A percentile compares a stretch with the other conserved stretches of the same genome.
phyloP scores from a whole-genome alignment of 2,329 filamentous ascomycete genomes.

The Fusarium tupiense region DNA sequence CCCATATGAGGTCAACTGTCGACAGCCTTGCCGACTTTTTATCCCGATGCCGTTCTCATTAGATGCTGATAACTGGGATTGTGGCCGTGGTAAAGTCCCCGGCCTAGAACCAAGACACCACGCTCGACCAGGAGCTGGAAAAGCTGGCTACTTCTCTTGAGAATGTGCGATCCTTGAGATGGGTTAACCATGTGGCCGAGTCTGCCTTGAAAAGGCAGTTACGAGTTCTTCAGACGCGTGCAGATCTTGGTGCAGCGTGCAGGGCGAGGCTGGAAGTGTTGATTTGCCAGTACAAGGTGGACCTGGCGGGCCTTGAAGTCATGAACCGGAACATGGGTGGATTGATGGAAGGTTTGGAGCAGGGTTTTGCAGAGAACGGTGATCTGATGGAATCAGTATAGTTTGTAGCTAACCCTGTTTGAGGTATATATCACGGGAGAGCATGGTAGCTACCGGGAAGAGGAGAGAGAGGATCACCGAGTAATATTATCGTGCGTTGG shows the following conservation, averaged over 20 bases:
- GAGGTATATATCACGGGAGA: background rate
- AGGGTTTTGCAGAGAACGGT: background rate
- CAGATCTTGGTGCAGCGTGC: background rate
- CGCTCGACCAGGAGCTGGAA: background rate
- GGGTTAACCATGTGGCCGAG: background rate
- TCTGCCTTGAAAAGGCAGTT: background rate
- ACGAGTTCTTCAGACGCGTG: background rate
- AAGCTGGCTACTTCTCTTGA: background rate
- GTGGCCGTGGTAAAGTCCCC: background rate
- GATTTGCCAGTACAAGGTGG: background rate
- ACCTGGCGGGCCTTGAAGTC: background rate
- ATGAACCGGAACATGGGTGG: background rate
- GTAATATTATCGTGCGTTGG: rapidly evolving
- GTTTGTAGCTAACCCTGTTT: rapidly evolving
- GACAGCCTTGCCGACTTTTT: background rate
- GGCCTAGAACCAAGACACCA: background rate
- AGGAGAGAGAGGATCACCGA: background rate
- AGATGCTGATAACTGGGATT: background rate
- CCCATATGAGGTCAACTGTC: background rate
- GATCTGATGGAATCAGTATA: background rate
- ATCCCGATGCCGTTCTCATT: background rate
- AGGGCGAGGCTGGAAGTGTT: background rate
- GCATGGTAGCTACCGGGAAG: background rate
- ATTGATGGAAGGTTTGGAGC: background rate
- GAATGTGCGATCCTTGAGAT: background rate